A percentile compares a stretch with the other conserved stretches of the same genome.
Evolutionary conservation across 2,329 filamentous ascomycete species (phyloP).

Genomic region (Fusarium hostae): DNA sequence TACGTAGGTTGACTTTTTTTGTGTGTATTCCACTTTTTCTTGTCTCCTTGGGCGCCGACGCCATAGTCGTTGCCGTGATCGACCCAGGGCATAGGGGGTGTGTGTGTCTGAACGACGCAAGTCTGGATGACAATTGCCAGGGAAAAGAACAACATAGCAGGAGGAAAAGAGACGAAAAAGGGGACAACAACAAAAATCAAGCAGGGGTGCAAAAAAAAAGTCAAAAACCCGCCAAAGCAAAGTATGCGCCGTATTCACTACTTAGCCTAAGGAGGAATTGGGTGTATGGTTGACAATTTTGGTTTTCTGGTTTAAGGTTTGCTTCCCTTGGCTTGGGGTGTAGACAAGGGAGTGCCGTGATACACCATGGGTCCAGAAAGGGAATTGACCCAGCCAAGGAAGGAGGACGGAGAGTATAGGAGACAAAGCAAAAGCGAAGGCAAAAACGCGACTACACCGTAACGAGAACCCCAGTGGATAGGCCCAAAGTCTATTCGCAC

Average conservation of each 20-base stretch:
- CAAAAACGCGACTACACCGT: conserved; percentile 29
- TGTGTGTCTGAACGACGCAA: conserved; percentile 6
- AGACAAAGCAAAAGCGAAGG: conserved; percentile 5
- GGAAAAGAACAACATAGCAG: not conserved
- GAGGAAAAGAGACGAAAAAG: conserved; percentile 9
- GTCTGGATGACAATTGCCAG: conserved; percentile 20
- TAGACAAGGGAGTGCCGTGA: conserved; percentile 26
- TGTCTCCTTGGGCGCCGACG: conserved; percentile 16
- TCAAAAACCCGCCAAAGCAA: conserved; percentile 18
- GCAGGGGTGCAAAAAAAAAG: conserved; percentile 24
- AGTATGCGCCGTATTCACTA: conserved; percentile 23
- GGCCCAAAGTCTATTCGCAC: conserved; percentile 45
- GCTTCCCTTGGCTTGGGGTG: conserved; percentile 24
- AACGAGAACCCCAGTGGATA: conserved; percentile 29
- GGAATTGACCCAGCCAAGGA: conserved; percentile 24
- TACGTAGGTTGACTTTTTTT: conserved; percentile 10
- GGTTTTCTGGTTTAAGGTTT: conserved; percentile 34
- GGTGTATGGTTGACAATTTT: conserved; percentile 29
- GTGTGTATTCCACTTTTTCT: conserved; percentile 15
- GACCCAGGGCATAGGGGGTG: conserved; percentile 25
- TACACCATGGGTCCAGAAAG: conserved; percentile 23
- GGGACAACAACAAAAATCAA: conserved; percentile 13
- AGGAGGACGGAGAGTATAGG: not conserved
- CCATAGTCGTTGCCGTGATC: conserved; percentile 31
- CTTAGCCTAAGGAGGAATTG: conserved; percentile 13